Base-by-base conservation (phyloP, 305 asterid genomes). In the Euphrasia arctica region DNA sequence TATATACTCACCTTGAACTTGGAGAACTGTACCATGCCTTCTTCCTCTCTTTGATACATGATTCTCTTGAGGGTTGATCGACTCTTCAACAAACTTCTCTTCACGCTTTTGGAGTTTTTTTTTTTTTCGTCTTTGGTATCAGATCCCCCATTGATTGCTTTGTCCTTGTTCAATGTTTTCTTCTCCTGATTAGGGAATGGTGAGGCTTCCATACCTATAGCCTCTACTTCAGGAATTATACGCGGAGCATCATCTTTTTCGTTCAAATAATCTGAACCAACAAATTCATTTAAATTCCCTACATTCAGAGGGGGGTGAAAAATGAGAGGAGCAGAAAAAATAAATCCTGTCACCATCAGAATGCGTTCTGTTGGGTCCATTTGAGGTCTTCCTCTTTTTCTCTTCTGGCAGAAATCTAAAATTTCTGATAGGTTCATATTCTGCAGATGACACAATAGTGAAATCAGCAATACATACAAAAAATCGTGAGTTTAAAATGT, bases 341-440 rank as follows among this genome's bases (percentile, higher is more conserved):
- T 25, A 45, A 13, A 70, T 67, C 96, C 90, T 73, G 71, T 42
- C 28, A 55, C 56, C 71, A 65, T 58, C 4, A 51, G 45, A 48
- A 54, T 61, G 71, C 56, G 64, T 22, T 58, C 73, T 2, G 12
- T 18, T 18, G 22, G 54, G 42, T 31, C 55, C 72, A 43, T 82
- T 41, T 63, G 71, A 45, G 90, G 96, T 66, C 95, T 81, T 28
- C 91, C 97, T 64, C 85, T 77, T 75, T 62, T 77, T 68, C 66
- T 83, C 69, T 58, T 80, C 18, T 34, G 77, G 56, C 42, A 36
- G 65, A 4, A 50, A 12, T 58, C 79, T 70, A 47, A 82, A 63
- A 59, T 49, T 42, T 67, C 80, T 43, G 55, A 43, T 66, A 64
- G 81, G 15, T 69, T 62, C 70, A 61, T 65, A 70, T 66, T 76